Percentiles rank a stretch among this genome's conserved stretches.
Conservation (phyloP, 108 stramenopile species). For the Nitzschia palea region DNA sequence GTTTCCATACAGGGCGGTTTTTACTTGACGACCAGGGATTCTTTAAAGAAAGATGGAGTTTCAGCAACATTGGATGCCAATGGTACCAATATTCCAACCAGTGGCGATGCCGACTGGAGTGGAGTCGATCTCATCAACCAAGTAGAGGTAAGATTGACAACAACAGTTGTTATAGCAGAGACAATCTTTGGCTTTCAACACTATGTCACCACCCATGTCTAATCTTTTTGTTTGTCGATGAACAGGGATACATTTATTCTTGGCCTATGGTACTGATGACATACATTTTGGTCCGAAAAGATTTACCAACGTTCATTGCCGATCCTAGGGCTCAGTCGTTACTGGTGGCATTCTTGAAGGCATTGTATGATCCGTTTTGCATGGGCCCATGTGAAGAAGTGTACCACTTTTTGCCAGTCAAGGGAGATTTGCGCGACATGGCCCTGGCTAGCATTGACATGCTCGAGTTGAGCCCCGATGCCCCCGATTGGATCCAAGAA, state of each 20-base stretch:
- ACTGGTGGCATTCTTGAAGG: constrained; percentile 49
- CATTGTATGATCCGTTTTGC: constrained; percentile 40
- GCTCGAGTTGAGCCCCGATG: constrained; percentile 4
- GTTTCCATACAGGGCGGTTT: constrained; percentile 48
- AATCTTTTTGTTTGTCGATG: neutral
- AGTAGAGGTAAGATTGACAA: constrained; percentile 6
- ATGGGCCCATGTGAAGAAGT: constrained; percentile 31
- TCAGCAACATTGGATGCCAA: constrained; percentile 35
- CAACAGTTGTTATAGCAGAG: neutral
- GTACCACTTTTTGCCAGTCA: constrained; percentile 37
- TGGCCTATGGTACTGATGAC: constrained; percentile 84
- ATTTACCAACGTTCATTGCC: constrained; percentile 41
- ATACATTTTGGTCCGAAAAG: constrained; percentile 73
- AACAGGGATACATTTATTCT: constrained; percentile 26
- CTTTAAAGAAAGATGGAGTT: constrained; percentile 57
- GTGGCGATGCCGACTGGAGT: constrained; percentile 57
- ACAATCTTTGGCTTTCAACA: neutral
- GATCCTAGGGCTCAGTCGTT: constrained; percentile 34
- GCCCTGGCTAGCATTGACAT: constrained; percentile 36
- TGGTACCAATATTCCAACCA: constrained; percentile 33
- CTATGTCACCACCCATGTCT: neutral
- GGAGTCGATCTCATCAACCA: constrained; percentile 46
- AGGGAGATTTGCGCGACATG: constrained; percentile 20
- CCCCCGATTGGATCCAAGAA: constrained; percentile 33
- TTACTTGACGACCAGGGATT: constrained; percentile 49